Base-by-base conservation (phyloP, 2,329 filamentous ascomycete species). In the Penicillium expansum region DNA sequence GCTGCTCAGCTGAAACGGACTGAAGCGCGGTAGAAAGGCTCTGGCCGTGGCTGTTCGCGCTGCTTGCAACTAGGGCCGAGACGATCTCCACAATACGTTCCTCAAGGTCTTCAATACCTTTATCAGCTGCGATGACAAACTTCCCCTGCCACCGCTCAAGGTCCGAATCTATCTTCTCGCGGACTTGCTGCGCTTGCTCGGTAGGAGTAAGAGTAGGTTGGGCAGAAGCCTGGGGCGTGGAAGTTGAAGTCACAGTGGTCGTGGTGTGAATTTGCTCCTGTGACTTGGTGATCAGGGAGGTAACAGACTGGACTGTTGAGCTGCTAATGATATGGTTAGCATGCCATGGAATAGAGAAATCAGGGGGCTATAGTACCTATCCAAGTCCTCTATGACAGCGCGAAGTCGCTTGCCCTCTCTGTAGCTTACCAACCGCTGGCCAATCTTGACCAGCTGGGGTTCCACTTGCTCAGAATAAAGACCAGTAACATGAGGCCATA, bases 381-480 rank as follows among this genome's bases (percentile, higher is more conserved):
- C 82, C 51, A 80, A 73, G 42, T 84, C 80, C 47, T 85, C 81
- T 41, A 84, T 76, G 18, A 79, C 82, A 35, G 83, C 81, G 63
- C 86, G 81, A 22, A 88, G 65, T 64, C 84, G 86, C 70, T 84
- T 85, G 20, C 84, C 84, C 65, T 84, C 80, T 22, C 81, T 75
- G 57, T 82, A 82, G 60, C 77, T 79, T 39, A 92, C 92, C 11
- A 99, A 83, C 44, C 92, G 87, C 77, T 97, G 89, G 13, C 91
- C 90, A 67, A 99, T 97, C 67, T 92, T 91, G 55, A 93, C 84
- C 14, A 99, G 82, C 74, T 99, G 95, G 14, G 95, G 95, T 76
- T 97, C 92, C 4, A 99, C 92, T 66, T 96, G 96, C 69, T 96
- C 87, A 11, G 87, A 84, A 69, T 97, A 97, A 5, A 97, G 77